Evolutionary conservation across 1,139 yeast genomes (phyloP).

Genomic region (Debaryomyces psychrophilus): DNA sequence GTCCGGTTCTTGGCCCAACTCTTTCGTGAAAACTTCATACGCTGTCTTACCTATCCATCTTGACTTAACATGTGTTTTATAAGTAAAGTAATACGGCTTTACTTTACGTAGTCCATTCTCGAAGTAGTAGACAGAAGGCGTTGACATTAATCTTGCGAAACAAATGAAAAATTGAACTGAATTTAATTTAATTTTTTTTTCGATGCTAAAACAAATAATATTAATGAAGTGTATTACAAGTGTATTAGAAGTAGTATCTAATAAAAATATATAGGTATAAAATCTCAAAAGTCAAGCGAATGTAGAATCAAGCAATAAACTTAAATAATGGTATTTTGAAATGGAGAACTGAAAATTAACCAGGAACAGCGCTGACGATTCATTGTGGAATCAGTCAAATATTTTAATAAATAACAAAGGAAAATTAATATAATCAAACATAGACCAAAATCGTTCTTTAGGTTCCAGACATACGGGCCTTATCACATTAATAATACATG

Average conservation of each 20-base stretch:
- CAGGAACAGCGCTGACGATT: not conserved
- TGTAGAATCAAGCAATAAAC: slow-evolving; percentile 4
- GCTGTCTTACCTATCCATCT: slow-evolving; percentile 54
- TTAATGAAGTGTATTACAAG: not conserved
- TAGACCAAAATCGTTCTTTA: not conserved
- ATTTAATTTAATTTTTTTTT: not conserved
- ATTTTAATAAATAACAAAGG: slow-evolving; percentile 2
- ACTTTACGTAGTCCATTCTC: slow-evolving; percentile 50
- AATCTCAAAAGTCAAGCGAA: slow-evolving; percentile 3
- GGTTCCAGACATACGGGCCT: not conserved
- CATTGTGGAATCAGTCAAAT: not conserved
- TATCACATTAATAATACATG: not conserved
- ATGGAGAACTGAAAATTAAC: slow-evolving; percentile 6
- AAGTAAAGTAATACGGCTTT: slow-evolving; percentile 46
- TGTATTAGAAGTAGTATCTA: not conserved
- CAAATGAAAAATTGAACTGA: not conserved
- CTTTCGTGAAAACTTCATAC: slow-evolving; percentile 44
- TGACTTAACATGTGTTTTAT: slow-evolving; percentile 46
- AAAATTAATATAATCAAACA: not conserved
- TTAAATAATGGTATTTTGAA: slow-evolving; percentile 5
- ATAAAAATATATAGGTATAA: slow-evolving; percentile 5
- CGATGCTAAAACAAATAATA: not conserved
- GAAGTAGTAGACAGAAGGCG: slow-evolving; percentile 21
- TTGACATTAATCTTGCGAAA: not conserved
- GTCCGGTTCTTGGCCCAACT: slow-evolving; percentile 43